Evolutionary conservation across 805 yeast species (phyloP).

Genomic region (Cyberlindnera suaveolens): DNA sequence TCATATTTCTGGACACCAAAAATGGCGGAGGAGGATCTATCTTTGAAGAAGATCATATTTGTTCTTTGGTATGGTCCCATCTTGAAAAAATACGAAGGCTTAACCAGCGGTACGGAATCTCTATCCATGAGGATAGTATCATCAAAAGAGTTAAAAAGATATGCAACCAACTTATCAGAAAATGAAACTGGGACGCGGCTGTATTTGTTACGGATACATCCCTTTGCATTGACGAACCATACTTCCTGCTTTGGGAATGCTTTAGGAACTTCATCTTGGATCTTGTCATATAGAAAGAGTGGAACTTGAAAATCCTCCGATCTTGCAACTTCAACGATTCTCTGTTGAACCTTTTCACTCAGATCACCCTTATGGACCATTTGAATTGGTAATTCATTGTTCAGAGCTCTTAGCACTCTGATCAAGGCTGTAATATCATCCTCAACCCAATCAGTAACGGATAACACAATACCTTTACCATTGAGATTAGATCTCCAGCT

Average conservation of each 20-base stretch:
- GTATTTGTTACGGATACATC: slow-evolving; percentile 23
- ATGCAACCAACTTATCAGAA: slow-evolving; percentile 51
- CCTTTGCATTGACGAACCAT: slow-evolving; percentile 34
- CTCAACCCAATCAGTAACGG: slow-evolving; percentile 39
- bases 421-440: slow-evolving; percentile 43
- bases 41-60: slow-evolving; percentile 38
- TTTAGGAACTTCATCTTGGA: slow-evolving; percentile 19
- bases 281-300: slow-evolving; percentile 19
- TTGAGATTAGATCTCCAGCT: slow-evolving; percentile 21
- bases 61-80: slow-evolving; percentile 29
- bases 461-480: slow-evolving; percentile 51
- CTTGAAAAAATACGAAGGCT: slow-evolving; percentile 28
- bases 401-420: slow-evolving; percentile 33
- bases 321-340: slow-evolving; percentile 32
- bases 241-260: slow-evolving; percentile 28
- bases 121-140: slow-evolving; percentile 51
- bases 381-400: slow-evolving; percentile 35
- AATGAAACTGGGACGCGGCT: too few species aligned
- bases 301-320: slow-evolving; percentile 27
- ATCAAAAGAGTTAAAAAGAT: slow-evolving; percentile 51
- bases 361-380: slow-evolving; percentile 37
- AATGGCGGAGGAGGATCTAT: too few species aligned
- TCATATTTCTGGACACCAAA: too few species aligned
- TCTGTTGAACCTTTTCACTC: slow-evolving; percentile 25
- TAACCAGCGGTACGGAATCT: slow-evolving; percentile 38